Conservation (phyloP, 1,139 yeast species). For the Debaryomyces coudertii region DNA sequence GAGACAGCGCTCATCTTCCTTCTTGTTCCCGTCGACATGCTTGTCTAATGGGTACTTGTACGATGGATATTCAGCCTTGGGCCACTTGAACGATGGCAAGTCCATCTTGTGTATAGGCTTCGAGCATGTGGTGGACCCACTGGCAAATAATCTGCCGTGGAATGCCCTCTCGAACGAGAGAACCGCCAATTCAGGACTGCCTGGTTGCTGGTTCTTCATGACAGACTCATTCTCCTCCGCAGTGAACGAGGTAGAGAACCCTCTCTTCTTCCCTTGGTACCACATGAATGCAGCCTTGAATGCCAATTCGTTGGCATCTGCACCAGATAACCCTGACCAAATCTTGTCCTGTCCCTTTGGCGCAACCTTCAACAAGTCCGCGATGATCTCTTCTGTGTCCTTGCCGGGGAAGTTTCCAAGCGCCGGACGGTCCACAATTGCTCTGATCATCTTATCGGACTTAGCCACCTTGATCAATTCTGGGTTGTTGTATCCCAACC, state of each 20-base stretch:
- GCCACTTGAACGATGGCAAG: conserved; percentile 85
- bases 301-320: conserved; percentile 84
- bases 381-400: conserved; percentile 61
- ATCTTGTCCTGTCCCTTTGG: conserved; percentile 69
- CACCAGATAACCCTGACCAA: conserved; percentile 81
- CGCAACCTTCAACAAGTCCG: conserved; percentile 61
- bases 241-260: conserved; percentile 51
- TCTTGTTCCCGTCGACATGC: conserved; percentile 54
- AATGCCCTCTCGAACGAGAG: conserved; percentile 73
- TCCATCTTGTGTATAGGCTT: conserved; percentile 85
- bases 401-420: conserved; percentile 73
- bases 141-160: conserved; percentile 84
- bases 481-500: conserved; percentile 81
- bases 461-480: conserved; percentile 62
- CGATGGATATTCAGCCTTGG: conserved; percentile 79
- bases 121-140: conserved; percentile 76
- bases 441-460: conserved; percentile 65
- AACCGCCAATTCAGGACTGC: conserved; percentile 73
- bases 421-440: conserved; percentile 77
- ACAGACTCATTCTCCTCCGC: conserved; percentile 61
- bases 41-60: conserved; percentile 73
- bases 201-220: conserved; percentile 73
- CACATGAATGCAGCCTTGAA: conserved; percentile 83
- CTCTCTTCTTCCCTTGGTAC: conserved; percentile 66
- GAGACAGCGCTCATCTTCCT: conserved; percentile 72